phyloP scores from a whole-genome alignment of 2,329 filamentous ascomycete species.

The Magnaporthales sp. region DNA sequence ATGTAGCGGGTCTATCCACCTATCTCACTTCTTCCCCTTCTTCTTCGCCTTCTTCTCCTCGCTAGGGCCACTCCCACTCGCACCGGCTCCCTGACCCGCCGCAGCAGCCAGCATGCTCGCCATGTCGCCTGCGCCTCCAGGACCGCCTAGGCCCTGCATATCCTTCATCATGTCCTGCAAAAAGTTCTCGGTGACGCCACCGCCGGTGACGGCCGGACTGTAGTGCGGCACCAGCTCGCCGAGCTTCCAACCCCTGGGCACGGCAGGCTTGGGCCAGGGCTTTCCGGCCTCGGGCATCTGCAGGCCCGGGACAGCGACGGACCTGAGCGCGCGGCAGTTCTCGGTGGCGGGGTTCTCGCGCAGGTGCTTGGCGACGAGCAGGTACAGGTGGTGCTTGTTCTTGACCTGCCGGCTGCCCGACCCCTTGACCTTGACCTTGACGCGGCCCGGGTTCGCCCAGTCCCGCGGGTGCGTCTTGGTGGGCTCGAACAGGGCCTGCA shows the following conservation, averaged over 20 bases:
- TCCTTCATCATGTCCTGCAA: slow-evolving; percentile 96
- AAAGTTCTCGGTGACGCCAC: slow-evolving; percentile 88
- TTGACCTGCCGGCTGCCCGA: slow-evolving; percentile 37
- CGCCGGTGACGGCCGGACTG: slow-evolving; percentile 82
- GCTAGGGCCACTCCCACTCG: slow-evolving; percentile 16
- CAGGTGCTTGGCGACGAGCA: slow-evolving; percentile 70
- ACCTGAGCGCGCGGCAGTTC: slow-evolving; percentile 50
- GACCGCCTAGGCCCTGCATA: slow-evolving; percentile 54
- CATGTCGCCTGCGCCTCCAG: slow-evolving; percentile 30
- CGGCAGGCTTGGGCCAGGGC: slow-evolving; percentile 61
- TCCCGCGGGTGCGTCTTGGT: slow-evolving; percentile 92
- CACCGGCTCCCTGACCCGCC: slow-evolving; percentile 17
- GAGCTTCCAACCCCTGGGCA: slow-evolving; percentile 89
- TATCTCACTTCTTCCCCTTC: slow-evolving; percentile 5
- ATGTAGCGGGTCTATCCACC: not conserved
- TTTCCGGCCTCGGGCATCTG: slow-evolving; percentile 56
- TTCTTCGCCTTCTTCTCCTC: slow-evolving; percentile 22
- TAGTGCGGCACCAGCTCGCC: slow-evolving; percentile 75
- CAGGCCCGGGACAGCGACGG: slow-evolving; percentile 65
- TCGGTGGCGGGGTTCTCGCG: slow-evolving; percentile 69
- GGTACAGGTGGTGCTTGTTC: slow-evolving; percentile 81
- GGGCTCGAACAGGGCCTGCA: slow-evolving; percentile 76
- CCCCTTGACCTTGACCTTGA: slow-evolving; percentile 65
- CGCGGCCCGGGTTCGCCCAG: slow-evolving; percentile 92
- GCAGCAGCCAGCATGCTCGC: slow-evolving; percentile 17